Evolutionary conservation across 441 rosid genomes (phyloP).

Genomic region (Melastoma candidum): DNA sequence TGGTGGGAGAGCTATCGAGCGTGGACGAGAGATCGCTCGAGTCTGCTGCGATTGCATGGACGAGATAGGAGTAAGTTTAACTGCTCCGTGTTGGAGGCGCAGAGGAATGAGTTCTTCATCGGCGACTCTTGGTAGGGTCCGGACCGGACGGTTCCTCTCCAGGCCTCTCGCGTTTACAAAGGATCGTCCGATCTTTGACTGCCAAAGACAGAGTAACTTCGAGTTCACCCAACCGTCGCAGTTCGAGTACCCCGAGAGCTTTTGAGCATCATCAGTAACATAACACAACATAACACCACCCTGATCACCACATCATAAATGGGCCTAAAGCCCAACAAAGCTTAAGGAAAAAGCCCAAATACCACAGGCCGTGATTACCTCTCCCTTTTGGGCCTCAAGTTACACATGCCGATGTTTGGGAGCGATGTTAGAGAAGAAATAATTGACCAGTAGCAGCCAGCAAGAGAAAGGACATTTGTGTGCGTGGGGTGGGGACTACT

Average conservation of each 20-base stretch:
- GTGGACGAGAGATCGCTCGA: too few relatives aligned
- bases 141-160: slow-evolving; percentile 96
- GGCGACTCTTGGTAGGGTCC: slow-evolving; percentile 73
- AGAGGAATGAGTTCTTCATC: slow-evolving; percentile 76
- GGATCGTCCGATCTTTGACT: slow-evolving; percentile 82
- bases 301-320: too few relatives aligned
- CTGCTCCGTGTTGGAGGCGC: slow-evolving; percentile 94
- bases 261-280: too few relatives aligned
- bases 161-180: slow-evolving; percentile 74
- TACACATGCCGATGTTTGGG: too few relatives aligned
- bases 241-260: slow-evolving; percentile 32
- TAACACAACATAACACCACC: too few relatives aligned
- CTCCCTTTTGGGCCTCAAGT: too few relatives aligned
- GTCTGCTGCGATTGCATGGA: neutral
- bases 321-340: too few relatives aligned
- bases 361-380: too few relatives aligned
- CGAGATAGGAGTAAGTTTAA: slow-evolving; percentile 20
- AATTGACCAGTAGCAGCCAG: too few relatives aligned
- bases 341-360: too few relatives aligned
- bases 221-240: slow-evolving; percentile 10
- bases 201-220: slow-evolving; percentile 88
- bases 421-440: too few relatives aligned
- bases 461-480: neutral
- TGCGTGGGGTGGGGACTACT: neutral
- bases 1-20: too few relatives aligned